Conservation (phyloP, 495 filamentous ascomycete species). For the Xylaria flabelliformis region DNA sequence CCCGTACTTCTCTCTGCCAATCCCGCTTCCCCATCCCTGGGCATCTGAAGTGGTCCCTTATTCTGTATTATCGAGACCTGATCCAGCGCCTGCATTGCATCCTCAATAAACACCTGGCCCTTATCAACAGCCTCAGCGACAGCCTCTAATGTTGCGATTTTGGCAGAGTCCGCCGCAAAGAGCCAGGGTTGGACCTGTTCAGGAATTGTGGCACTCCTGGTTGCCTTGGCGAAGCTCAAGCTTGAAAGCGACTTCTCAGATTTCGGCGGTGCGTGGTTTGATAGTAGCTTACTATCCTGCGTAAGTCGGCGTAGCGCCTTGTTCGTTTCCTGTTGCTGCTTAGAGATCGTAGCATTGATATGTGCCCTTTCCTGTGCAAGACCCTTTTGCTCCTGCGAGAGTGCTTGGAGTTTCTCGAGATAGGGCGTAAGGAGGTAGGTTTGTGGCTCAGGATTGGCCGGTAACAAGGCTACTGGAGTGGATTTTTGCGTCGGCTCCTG, state of each 20-base stretch:
- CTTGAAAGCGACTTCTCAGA: constrained; percentile 29
- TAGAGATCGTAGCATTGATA: constrained; percentile 61
- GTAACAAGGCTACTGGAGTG: constrained; percentile 31
- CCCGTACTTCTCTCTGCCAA: constrained; percentile 44
- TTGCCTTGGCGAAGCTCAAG: constrained; percentile 37
- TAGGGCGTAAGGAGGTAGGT: constrained; percentile 60
- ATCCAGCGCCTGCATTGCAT: constrained; percentile 48
- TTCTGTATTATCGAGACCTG: constrained; percentile 48
- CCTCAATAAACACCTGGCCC: constrained; percentile 52
- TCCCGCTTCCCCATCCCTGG: constrained; percentile 29
- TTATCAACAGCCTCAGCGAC: constrained; percentile 57
- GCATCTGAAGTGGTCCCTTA: constrained; percentile 29
- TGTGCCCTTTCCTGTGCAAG: constrained; percentile 70
- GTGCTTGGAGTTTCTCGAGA: constrained; percentile 58
- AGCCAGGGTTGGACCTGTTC: constrained; percentile 55
- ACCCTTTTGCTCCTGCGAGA: constrained; percentile 67
- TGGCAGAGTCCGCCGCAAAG: constrained; percentile 56
- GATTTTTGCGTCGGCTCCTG: constrained; percentile 6
- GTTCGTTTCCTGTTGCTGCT: constrained; percentile 64
- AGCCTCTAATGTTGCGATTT: constrained; percentile 53
- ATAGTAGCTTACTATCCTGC: constrained; percentile 74
- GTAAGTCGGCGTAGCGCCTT: constrained; percentile 64
- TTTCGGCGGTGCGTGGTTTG: constrained; percentile 59
- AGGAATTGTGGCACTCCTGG: constrained; percentile 40
- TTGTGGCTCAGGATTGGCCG: constrained; percentile 39